These are phyloP conservation scores for Aspergillus hiratsukae DNA, from an alignment of 2,329 filamentous ascomycete species.

Conservation along the genomic window DNA sequence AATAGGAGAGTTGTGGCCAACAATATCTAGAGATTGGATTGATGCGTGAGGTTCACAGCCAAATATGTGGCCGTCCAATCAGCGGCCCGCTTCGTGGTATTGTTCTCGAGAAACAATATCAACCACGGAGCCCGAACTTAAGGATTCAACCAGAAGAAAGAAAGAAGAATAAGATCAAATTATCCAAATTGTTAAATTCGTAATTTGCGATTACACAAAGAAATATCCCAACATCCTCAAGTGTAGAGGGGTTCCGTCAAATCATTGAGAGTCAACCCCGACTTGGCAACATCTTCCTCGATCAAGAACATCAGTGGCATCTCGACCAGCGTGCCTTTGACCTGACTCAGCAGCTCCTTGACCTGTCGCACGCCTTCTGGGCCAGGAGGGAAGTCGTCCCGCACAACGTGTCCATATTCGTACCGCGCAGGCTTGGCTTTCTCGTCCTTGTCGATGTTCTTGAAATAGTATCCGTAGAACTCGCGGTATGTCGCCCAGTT, in stretches of 20 bases:
- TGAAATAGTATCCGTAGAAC: conserved; percentile 60
- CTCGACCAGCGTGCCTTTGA: conserved; percentile 72
- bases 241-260: conserved; percentile 72
- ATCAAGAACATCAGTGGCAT: conserved; percentile 88
- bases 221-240: conserved; percentile 21
- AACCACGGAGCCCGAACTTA: not conserved
- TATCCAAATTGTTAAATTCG: not conserved
- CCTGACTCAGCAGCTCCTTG: conserved; percentile 62
- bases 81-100: conserved; percentile 6
- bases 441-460: conserved; percentile 39
- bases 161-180: not conserved
- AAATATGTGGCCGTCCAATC: not conserved
- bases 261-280: conserved; percentile 68
- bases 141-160: not conserved
- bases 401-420: conserved; percentile 82
- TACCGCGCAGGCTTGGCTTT: conserved; percentile 52
- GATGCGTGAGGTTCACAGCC: not conserved
- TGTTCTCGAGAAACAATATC: conserved; percentile 17
- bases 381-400: conserved; percentile 62
- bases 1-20: not conserved
- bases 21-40: not conserved
- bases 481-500: conserved; percentile 61
- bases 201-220: not conserved
- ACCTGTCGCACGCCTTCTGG: conserved; percentile 66
- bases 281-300: conserved; percentile 80